Base-by-base conservation (phyloP, 345 rosid genomes). In the Gossypioides kirkii region DNA sequence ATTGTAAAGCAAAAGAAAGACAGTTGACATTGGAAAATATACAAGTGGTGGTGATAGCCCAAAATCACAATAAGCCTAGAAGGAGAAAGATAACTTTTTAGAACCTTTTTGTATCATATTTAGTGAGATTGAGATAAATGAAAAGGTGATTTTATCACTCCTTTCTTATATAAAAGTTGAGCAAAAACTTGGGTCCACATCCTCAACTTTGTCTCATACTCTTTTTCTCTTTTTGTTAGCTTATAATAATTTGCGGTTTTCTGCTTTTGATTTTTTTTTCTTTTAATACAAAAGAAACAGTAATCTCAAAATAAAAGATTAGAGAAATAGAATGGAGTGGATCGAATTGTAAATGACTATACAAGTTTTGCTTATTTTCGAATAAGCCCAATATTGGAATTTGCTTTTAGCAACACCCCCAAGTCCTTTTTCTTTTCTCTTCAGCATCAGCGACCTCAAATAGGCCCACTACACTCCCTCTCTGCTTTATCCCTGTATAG, bases 81-180 rank as follows among this genome's bases (percentile, higher is more conserved):
- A 32, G 38, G 38, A 43, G 46, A 10, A 43, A 43, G 10, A 43
- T 3, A 3, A 43, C 46, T 43, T 43, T 43, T 43, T 32, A 32
- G 46, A 2, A 43, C 9, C 36, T 22, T 42, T 43, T 14, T 10
- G 13, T 14, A 46, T 32, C 45, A 61, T 28, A 8, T 61, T 61
- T 61, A 32, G 65, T 16, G 45, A 43, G 41, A 42, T 64, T 64
- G 28, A 41, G 50, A 20, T 64, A 26, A 36, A 16, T 41, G 45
- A 41, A 68, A 74, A 53, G 71, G 71, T 41, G 71, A 42, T 64
- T 74, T 42, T 10, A n/a, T 41, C 13, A 10, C 10, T 64, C 26
- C 17, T 63, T 23, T 43, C 46, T 9, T 43, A 9, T 43, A 2
- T 8, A 10, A 43, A 43, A 43, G 46, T 60, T 25, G 4, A 59